These are phyloP conservation scores for Pseudopithomyces chartarum DNA, from an alignment of 2,329 filamentous ascomycete genomes.

Conservation along the genomic window DNA sequence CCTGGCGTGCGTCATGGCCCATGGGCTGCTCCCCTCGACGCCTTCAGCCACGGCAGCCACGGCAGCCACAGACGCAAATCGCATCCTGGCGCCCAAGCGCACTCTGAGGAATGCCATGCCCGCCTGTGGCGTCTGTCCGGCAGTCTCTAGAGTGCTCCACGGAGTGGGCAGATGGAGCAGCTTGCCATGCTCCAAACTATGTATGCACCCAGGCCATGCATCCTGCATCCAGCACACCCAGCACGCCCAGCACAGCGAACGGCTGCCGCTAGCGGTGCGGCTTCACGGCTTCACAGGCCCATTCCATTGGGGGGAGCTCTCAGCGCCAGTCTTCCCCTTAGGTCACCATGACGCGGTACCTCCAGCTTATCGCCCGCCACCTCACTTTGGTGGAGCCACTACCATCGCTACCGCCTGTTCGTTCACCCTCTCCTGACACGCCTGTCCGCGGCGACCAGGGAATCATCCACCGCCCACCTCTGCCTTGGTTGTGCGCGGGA, in stretches of 20 bases:
- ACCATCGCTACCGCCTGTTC: neutral
- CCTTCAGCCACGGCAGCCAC: no score
- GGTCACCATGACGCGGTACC: conserved; percentile 10
- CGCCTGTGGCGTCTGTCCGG: no score
- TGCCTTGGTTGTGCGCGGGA: neutral
- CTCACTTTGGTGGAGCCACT: neutral
- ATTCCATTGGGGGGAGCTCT: conserved; percentile 1
- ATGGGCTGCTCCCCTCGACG: conserved; percentile 1
- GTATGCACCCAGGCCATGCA: neutral
- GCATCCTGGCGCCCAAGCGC: neutral
- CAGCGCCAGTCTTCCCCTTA: neutral
- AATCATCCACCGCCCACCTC: neutral
- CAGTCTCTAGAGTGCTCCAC: no score
- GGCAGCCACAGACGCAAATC: neutral
- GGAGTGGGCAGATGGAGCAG: no score
- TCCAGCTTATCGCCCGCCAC: neutral
- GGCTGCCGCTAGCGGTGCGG: neutral
- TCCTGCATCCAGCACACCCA: neutral
- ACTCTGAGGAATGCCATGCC: neutral
- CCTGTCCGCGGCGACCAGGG: neutral
- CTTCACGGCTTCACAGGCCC: neutral
- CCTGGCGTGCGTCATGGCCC: conserved; percentile 8
- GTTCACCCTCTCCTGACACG: neutral
- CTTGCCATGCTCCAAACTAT: no score
- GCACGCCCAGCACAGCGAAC: neutral